phyloP scores from a whole-genome alignment of 305 asterid genomes.

The Euphrasia arctica region DNA sequence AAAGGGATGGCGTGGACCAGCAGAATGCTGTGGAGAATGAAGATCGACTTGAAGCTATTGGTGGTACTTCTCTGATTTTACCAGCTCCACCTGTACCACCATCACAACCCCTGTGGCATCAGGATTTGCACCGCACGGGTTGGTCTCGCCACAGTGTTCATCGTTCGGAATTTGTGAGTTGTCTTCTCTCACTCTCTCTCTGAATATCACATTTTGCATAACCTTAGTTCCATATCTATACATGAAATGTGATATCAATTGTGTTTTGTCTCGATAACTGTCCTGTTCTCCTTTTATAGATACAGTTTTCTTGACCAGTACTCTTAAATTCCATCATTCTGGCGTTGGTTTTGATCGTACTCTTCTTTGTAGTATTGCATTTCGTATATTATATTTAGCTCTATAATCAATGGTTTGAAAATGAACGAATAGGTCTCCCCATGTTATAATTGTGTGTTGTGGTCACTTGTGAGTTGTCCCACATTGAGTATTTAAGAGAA shows the following conservation, averaged over 20 bases:
- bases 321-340: neutral
- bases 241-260: neutral
- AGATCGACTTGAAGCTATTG: constrained; percentile 46
- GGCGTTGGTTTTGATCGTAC: neutral
- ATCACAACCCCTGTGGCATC: constrained; percentile 89
- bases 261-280: neutral
- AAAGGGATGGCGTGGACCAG: constrained; percentile 42
- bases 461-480: no score
- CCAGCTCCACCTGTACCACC: constrained; percentile 92
- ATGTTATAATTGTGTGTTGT: no score
- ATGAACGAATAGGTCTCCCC: no score
- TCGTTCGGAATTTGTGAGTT: constrained; percentile 83
- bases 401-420: neutral
- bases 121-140: constrained; percentile 66
- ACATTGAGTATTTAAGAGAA: no score
- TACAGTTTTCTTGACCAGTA: neutral
- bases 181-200: neutral
- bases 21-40: constrained; percentile 54
- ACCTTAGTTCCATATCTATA: neutral
- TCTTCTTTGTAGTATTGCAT: neutral
- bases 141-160: constrained; percentile 53
- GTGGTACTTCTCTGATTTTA: constrained; percentile 58
- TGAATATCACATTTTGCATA: neutral
- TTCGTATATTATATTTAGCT: neutral
- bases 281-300: neutral